Evolutionary conservation across 2,329 filamentous ascomycete species (phyloP).

Genomic region (Chrysosporium queenslandicum): DNA sequence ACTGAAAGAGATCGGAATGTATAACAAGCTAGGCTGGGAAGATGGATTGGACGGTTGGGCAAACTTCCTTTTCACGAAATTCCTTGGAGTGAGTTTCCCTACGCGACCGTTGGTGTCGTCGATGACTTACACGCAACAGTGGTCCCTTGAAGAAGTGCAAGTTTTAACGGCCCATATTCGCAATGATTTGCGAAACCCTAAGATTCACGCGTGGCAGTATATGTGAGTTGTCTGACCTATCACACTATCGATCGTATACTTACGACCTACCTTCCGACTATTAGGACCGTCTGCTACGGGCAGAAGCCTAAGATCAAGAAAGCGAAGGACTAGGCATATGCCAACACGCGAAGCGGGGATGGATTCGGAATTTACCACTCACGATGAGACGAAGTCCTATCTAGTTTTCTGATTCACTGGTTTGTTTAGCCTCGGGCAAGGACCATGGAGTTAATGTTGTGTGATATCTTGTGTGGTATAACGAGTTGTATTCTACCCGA

Average conservation of each 20-base stretch:
- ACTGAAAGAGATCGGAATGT: constrained; percentile 40
- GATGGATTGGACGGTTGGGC: constrained; percentile 13
- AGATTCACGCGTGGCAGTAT: constrained; percentile 9
- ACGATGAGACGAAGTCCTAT: too few species aligned
- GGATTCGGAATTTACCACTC: too few species aligned
- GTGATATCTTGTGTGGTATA: too few species aligned
- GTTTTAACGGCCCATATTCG: constrained; percentile 6
- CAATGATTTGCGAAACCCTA: constrained; percentile 7
- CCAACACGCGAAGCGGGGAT: too few species aligned
- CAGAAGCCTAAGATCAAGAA: constrained; percentile 2
- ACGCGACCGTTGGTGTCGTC: background rate
- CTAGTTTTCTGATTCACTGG: too few species aligned
- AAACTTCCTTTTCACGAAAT: constrained; percentile 11
- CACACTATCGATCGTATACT: background rate
- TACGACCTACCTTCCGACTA: background rate
- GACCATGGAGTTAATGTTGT: too few species aligned
- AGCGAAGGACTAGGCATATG: background rate
- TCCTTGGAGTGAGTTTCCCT: constrained; percentile 7
- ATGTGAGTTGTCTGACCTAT: constrained; percentile 1
- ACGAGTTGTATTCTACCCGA: too few species aligned
- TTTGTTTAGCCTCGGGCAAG: too few species aligned
- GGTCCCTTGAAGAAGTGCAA: constrained; percentile 5
- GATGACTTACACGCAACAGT: background rate
- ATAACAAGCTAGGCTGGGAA: constrained; percentile 11
- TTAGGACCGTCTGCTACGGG: constrained; percentile 12